Evolutionary conservation across 176 grass and related monocot species (phyloP).

Genomic region (Oryza coarctata): DNA sequence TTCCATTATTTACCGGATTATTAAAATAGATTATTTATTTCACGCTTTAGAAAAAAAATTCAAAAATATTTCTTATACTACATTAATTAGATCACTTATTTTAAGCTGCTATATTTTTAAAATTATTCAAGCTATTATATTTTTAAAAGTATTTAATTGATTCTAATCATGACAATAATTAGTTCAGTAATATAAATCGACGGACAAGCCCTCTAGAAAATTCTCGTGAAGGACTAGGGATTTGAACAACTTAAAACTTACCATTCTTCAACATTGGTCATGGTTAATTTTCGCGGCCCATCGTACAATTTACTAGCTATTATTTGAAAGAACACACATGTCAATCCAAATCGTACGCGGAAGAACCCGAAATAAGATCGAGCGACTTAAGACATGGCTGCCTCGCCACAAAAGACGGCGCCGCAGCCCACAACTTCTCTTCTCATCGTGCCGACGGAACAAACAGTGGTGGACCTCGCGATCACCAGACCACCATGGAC

Average conservation of each 20-base stretch:
- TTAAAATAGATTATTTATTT: no score
- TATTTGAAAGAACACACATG: conserved; percentile 22
- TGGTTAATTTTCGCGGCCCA: conserved; percentile 34
- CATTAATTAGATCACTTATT: no score
- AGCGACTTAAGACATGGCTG: conserved; percentile 24
- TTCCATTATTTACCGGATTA: no score
- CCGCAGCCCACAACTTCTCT: conserved; percentile 32
- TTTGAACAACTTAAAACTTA: neutral
- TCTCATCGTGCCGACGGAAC: conserved; percentile 48
- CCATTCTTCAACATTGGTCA: conserved; percentile 19
- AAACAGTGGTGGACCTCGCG: neutral
- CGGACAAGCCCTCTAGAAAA: no score
- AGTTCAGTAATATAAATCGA: no score
- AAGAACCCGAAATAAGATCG: conserved; percentile 41
- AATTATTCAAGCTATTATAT: no score
- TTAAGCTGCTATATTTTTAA: no score
- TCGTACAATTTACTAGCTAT: conserved; percentile 2
- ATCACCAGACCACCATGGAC: neutral
- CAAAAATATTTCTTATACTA: no score
- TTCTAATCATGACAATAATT: no score
- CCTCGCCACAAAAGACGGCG: conserved; percentile 36
- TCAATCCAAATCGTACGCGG: conserved; percentile 54
- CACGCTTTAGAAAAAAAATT: no score
- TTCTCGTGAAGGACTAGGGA: neutral
- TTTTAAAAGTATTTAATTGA: no score